Evolutionary conservation across 768 basidiomycete species (phyloP), one percentile per base, ranked within the genome.

Genomic region (Suillus tomentosus): DNA sequence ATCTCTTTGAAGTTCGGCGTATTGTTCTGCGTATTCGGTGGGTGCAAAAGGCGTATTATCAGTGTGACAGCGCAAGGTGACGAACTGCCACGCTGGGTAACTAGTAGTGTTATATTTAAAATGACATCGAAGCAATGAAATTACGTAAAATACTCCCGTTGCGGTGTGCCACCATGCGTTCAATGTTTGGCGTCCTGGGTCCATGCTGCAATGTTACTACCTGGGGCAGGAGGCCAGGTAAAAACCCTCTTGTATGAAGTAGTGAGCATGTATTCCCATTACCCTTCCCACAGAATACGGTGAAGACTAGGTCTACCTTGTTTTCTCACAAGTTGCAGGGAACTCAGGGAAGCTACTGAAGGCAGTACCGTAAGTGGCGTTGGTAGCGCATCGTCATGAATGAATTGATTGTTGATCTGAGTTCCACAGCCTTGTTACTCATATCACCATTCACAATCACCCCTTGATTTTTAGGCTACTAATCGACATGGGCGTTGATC

Each of bases 1-100:
- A 19, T 72, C 74, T 15, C 60, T 65, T 51, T 76, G 76, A 42
- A 73, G 66, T 60, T 77, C 74, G 0, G 76, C 73, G 10, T 75
- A 77, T 59, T 77, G 77, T 11, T 77, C 76, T n/a, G 77, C 74
- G 11, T 77, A 78, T 53, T 78, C 76, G 8, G 76, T 77, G 61
- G 69, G 72, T 4, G 69, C 77, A n/a, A 77, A 78, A 14, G 76
- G 77, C 55, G 65, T 62, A 10, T 65, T 62, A 45, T 77, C 74
- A 31, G 71, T 39, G 17, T 66, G 67, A 62, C 71, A 76, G 47
- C 72, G 76, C 43, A 73, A 47, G 62, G 80, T 71, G 51, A 78
- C 79, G 36, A 70, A 68, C 3, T 67, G 60, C 82, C 82, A 84
- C 14, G 73, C 67, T 6, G 61, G 64, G 65, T 79, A 80, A 39